A percentile compares a stretch with the other conserved stretches of the same genome.
Evolutionary conservation across 805 yeast species (phyloP).

Genomic region (Saccharomycopsis malanga): DNA sequence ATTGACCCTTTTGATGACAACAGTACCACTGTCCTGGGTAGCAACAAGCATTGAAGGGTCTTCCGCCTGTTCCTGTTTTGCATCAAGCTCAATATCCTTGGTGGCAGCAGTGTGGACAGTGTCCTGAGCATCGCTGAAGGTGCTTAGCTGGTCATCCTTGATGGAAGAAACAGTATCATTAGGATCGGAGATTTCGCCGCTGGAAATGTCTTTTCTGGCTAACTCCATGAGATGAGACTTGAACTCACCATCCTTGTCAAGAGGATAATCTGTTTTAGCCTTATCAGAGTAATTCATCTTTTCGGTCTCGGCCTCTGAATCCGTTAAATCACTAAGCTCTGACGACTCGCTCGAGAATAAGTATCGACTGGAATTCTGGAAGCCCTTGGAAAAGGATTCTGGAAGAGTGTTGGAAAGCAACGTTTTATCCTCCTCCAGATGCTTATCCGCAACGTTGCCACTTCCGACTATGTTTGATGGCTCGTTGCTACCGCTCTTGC

Average conservation of each 20-base stretch:
- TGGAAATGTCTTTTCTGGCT: constrained; percentile 28
- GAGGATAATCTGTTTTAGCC: constrained; percentile 30
- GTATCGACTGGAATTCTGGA: not conserved
- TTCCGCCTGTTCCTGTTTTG: not conserved
- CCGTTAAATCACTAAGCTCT: constrained; percentile 48
- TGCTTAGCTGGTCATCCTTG: not conserved
- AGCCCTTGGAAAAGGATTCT: not conserved
- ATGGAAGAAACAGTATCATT: not conserved
- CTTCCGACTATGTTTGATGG: no score
- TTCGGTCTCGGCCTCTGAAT: constrained; percentile 90
- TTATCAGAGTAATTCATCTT: constrained; percentile 49
- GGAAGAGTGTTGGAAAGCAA: not conserved
- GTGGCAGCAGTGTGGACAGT: not conserved
- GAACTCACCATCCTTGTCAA: constrained; percentile 33
- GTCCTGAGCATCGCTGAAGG: not conserved
- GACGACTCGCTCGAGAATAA: constrained; percentile 24
- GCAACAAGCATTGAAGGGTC: constrained; percentile 1
- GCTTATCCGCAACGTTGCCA: no score
- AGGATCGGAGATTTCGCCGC: not conserved
- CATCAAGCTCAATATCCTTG: not conserved
- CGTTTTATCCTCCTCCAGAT: no score
- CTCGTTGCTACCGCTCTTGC: no score
- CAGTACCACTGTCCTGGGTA: not conserved
- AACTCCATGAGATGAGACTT: constrained; percentile 16
- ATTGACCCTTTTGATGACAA: constrained; percentile 1